Evolutionary conservation across 768 basidiomycete species (phyloP).

Genomic region (Boletus sp.): DNA sequence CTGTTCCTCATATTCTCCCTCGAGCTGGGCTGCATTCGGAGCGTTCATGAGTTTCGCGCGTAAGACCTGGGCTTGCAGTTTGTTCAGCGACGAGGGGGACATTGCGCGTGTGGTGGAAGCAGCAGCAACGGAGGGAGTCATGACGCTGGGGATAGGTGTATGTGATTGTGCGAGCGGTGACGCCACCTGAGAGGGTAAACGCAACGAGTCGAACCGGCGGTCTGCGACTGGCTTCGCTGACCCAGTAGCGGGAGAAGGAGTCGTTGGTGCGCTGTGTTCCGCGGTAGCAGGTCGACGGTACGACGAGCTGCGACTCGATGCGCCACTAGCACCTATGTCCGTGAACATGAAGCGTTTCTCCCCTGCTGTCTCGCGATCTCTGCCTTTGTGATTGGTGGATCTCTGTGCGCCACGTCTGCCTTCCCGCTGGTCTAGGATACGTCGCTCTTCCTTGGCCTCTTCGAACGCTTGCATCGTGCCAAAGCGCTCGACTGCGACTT

Average conservation of each 20-base stretch:
- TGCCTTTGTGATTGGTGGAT: slow-evolving; percentile 36
- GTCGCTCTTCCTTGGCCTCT: slow-evolving; percentile 84
- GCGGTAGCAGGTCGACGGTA: slow-evolving; percentile 80
- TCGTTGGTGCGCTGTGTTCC: slow-evolving; percentile 53
- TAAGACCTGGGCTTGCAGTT: slow-evolving; percentile 88
- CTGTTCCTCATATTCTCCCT: slow-evolving; percentile 83
- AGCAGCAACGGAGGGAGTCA: slow-evolving; percentile 61
- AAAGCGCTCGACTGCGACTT: slow-evolving; percentile 87
- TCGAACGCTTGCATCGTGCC: slow-evolving; percentile 82
- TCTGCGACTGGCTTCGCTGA: slow-evolving; percentile 38
- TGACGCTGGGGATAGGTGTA: slow-evolving; percentile 89
- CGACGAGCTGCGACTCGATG: slow-evolving; percentile 78
- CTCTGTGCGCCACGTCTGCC: slow-evolving; percentile 45
- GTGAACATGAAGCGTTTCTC: slow-evolving; percentile 68
- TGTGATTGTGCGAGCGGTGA: slow-evolving; percentile 61
- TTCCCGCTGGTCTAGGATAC: slow-evolving; percentile 81
- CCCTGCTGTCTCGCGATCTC: slow-evolving; percentile 37
- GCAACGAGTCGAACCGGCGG: slow-evolving; percentile 59
- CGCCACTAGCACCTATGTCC: slow-evolving; percentile 57
- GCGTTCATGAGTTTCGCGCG: slow-evolving; percentile 85
- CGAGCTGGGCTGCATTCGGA: slow-evolving; percentile 73
- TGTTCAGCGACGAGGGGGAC: slow-evolving; percentile 82
- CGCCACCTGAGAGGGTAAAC: slow-evolving; percentile 55
- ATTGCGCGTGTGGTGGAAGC: slow-evolving; percentile 44
- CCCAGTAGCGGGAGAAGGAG: slow-evolving; percentile 46